Evolutionary conservation across 2,329 filamentous ascomycete genomes (phyloP).

Genomic region (Xylariaceae sp.): DNA sequence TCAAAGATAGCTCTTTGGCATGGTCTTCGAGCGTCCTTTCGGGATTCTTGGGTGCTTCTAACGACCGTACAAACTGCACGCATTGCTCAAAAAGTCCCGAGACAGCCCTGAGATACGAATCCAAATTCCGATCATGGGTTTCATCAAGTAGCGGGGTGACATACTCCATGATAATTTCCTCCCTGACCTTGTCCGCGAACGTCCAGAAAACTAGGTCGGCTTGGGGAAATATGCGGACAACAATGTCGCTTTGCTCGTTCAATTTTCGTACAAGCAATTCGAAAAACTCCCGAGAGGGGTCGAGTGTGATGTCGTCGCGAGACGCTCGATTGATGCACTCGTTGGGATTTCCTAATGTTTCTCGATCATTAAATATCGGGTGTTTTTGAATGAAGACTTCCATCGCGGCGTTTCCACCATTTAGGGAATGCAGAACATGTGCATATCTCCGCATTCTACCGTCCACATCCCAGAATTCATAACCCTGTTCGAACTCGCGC

Average conservation of each 20-base stretch:
- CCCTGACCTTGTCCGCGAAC: conserved; percentile 76
- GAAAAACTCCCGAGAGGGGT: conserved; percentile 80
- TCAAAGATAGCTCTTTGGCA: conserved; percentile 62
- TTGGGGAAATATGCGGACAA: conserved; percentile 77
- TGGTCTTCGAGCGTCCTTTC: conserved; percentile 58
- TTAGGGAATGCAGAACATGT: conserved; percentile 75
- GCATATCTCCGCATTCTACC: conserved; percentile 87
- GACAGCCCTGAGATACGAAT: conserved; percentile 78
- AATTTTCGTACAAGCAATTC: conserved; percentile 67
- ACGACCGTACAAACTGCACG: conserved; percentile 67
- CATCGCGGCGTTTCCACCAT: conserved; percentile 72
- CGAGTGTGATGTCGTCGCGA: conserved; percentile 66
- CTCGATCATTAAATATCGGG: conserved; percentile 71
- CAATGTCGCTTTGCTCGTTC: conserved; percentile 76
- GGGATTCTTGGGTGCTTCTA: conserved; percentile 63
- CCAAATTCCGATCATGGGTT: conserved; percentile 69
- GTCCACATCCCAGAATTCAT: conserved; percentile 82
- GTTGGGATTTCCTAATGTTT: conserved; percentile 67
- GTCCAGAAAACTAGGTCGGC: conserved; percentile 67
- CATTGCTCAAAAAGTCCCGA: conserved; percentile 86
- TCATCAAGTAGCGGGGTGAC: conserved; percentile 82
- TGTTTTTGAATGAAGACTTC: conserved; percentile 89
- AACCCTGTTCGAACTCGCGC: conserved; percentile 88
- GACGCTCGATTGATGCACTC: conserved; percentile 73
- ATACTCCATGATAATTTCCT: conserved; percentile 84